Base-by-base conservation (phyloP, 164 flowering plant genomes). In the Annona cherimola region DNA sequence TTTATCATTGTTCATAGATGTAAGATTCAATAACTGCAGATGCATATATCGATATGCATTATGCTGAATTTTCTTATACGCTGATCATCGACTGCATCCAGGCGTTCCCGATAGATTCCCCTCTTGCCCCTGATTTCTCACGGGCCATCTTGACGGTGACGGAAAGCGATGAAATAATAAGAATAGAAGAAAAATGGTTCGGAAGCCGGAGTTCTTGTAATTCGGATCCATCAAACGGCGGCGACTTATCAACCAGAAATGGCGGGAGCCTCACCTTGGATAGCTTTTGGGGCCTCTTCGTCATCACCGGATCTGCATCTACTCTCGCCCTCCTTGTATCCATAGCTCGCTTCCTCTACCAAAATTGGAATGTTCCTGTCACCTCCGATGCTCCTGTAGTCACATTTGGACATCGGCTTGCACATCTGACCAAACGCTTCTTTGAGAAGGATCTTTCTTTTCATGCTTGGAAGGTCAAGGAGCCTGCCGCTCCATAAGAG, bases 21-120 rank as follows among this genome's bases (percentile, higher is more conserved):
- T n/a, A n/a, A n/a, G n/a, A n/a, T n/a, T n/a, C n/a, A n/a, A n/a
- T n/a, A n/a, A n/a, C n/a, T n/a, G n/a, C n/a, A n/a, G n/a, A n/a
- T n/a, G n/a, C n/a, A n/a, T n/a, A n/a, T n/a, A n/a, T n/a, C n/a
- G n/a, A n/a, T n/a, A n/a, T n/a, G 5, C 12, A 61, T 1, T 61
- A 63, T 63, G 42, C 16, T 35, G 14, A 20, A 4, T 26, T 63
- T 35, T 4, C 66, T 41, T 5, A 3, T 45, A 0, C 26, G 40
- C 43, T 45, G 55, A 12, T 19, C 68, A 59, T 16, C 61, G n/a
- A 9, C 63, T 71, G n/a, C n/a, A n/a, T 71, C 3, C 73, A 88
- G 91, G 89, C 67, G 18, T 85, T 88, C 62, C 92, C 87, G 1
- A 79, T n/a, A 65, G 78, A 76, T 4, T 72, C 81, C 20, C 78